Evolutionary conservation across 2,329 filamentous ascomycete species (phyloP).

Genomic region (Raffaelea arxii): DNA sequence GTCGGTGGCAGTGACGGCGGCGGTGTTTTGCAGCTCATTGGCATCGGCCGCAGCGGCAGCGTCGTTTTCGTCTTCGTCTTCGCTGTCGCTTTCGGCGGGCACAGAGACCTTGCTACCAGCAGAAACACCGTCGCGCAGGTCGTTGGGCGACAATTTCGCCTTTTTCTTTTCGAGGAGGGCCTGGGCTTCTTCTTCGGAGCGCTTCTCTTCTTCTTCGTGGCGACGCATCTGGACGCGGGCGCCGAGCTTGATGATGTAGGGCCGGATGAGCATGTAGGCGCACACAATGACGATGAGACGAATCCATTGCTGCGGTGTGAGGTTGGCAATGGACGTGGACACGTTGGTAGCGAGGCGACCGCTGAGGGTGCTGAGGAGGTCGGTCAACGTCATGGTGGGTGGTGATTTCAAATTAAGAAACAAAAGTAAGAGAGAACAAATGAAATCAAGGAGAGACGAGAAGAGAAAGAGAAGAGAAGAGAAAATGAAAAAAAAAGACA

Average conservation of each 20-base stretch:
- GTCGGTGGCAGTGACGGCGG: constrained; percentile 36
- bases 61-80: constrained; percentile 30
- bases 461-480: neutral
- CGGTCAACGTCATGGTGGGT: constrained; percentile 17
- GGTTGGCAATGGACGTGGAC: constrained; percentile 34
- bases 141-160: constrained; percentile 47
- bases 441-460: neutral
- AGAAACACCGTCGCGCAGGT: constrained; percentile 33
- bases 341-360: constrained; percentile 39
- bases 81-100: constrained; percentile 39
- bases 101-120: constrained; percentile 39
- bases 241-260: constrained; percentile 61
- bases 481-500: neutral
- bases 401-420: neutral
- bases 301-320: constrained; percentile 48
- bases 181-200: constrained; percentile 32
- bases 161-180: constrained; percentile 32
- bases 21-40: no score
- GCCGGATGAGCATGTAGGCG: constrained; percentile 63
- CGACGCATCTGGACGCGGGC: constrained; percentile 53
- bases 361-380: constrained; percentile 15
- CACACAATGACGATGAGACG: constrained; percentile 63
- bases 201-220: constrained; percentile 49
- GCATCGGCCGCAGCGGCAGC: constrained; percentile 30
- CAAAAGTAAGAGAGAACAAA: neutral